Conservation (phyloP, 345 rosid species). For the Excoecaria cochinchinensis region DNA sequence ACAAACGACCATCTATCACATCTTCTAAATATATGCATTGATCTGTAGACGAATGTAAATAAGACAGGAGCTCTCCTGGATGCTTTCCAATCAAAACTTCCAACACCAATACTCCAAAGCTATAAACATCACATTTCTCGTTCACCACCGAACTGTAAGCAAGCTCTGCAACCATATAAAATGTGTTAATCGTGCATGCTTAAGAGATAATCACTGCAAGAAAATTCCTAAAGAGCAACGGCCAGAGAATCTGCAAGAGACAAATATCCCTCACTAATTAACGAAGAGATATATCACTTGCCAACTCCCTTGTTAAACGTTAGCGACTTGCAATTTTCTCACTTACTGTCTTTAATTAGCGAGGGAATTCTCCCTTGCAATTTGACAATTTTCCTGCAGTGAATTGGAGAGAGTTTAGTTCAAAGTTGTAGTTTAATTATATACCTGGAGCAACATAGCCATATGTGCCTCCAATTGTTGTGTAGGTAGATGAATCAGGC, state of each 20-base stretch:
- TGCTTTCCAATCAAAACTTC: conserved; percentile 20
- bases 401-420: not conserved
- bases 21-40: conserved; percentile 11
- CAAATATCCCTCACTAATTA: too few relatives aligned
- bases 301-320: too few relatives aligned
- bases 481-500: conserved; percentile 11
- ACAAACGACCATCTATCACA: conserved; percentile 14
- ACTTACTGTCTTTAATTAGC: too few relatives aligned
- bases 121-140: conserved; percentile 14
- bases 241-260: too few relatives aligned
- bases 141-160: conserved; percentile 9
- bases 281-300: too few relatives aligned
- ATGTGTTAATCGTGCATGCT: not conserved
- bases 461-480: conserved; percentile 13
- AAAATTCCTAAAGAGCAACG: too few relatives aligned
- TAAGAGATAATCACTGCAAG: too few relatives aligned
- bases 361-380: too few relatives aligned
- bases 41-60: not conserved
- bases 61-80: conserved; percentile 13
- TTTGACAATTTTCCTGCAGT: too few relatives aligned
- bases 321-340: too few relatives aligned
- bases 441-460: conserved; percentile 21
- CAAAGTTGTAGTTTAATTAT: not conserved
- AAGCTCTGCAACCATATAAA: conserved; percentile 7
- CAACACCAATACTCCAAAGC: conserved; percentile 8